Base-by-base conservation (phyloP, 164 flowering plant genomes). In the Santalum album region DNA sequence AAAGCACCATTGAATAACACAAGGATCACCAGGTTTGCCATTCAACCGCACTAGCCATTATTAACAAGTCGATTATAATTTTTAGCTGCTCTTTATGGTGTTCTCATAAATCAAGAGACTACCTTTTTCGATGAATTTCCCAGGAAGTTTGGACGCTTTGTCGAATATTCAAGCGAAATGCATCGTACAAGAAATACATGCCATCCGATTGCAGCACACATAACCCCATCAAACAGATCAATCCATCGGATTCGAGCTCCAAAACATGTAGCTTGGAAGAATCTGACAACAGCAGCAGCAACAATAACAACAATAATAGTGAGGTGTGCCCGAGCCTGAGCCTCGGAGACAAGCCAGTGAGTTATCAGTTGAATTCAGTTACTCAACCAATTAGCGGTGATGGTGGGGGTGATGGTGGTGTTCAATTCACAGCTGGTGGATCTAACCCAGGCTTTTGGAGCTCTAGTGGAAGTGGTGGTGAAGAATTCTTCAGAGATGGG, bases 81-180 rank as follows among this genome's bases (percentile, higher is more conserved):
- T n/a, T n/a, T n/a, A n/a, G n/a, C n/a, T n/a, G n/a, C n/a, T n/a
- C n/a, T n/a, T n/a, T n/a, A n/a, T n/a, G n/a, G n/a, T n/a, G n/a
- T n/a, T n/a, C n/a, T n/a, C n/a, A n/a, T n/a, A n/a, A n/a, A n/a
- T n/a, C n/a, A n/a, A n/a, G n/a, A n/a, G n/a, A n/a, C n/a, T n/a
- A n/a, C n/a, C n/a, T n/a, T n/a, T n/a, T n/a, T n/a, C n/a, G n/a
- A n/a, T n/a, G n/a, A n/a, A n/a, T n/a, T n/a, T n/a, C n/a, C n/a
- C n/a, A 90, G 98, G 96, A 90, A 69, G 78, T 87, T 11, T 87
- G 95, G 98, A 90, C 96, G 0, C 60, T 90, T n/a, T 90, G 96
- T 53, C 69, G 98, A 60, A 82, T 90, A 36, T 79, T 90, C 72
- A 84, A 86, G 75, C 59, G 95, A 59, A 76, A 53, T 29, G 63